Evolutionary conservation across 2,329 filamentous ascomycete species (phyloP), one percentile per base, ranked within the genome.

Genomic region (Ophiostoma sp.): DNA sequence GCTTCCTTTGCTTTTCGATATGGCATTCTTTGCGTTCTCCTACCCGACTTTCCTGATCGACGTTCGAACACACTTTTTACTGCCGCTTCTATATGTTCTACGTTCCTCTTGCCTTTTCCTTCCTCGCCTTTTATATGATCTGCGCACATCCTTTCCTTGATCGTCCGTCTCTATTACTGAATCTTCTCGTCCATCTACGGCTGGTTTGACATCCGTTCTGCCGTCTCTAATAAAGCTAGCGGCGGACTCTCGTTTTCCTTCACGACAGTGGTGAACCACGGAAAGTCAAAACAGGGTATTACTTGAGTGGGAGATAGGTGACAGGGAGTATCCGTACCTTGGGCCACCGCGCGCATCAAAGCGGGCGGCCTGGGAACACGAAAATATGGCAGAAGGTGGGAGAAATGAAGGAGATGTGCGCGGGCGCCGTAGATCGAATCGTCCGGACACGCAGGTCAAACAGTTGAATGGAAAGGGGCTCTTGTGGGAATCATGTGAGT

Each of bases 391-490:
- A 25, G 33, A 52, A 28, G 25, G 45, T 25, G 12, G 50, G n/a
- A 17, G n/a, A 71, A 36, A 45, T 9, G 70, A 15, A n/a, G 39
- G 48, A 17, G 57, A 72, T 55, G 45, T 11, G 52, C 61, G 39
- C 71, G 25, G 64, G 61, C 36, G 22, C 36, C 28, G 72, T 64
- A 69, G 69, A 73, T 73, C 72, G 61, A 68, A 52, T 71, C 69
- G 69, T 59, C 72, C 61, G 69, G 72, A 71, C 72, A 73, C 72
- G 69, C 66, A 73, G 25, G 59, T 73, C 72, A 73, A 73, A 73
- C 72, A 52, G 61, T 61, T 19, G 9, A 25, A 15, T 36, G 52
- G 59, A 69, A 61, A 61, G 31, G 69, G 69, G 72, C 42, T 33
- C 17, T 17, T 50, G 45, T 36, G 48, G 42, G 31, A 25, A 33